Conservation (phyloP, 352 stramenopile species). For the Phytophthora lateralis region DNA sequence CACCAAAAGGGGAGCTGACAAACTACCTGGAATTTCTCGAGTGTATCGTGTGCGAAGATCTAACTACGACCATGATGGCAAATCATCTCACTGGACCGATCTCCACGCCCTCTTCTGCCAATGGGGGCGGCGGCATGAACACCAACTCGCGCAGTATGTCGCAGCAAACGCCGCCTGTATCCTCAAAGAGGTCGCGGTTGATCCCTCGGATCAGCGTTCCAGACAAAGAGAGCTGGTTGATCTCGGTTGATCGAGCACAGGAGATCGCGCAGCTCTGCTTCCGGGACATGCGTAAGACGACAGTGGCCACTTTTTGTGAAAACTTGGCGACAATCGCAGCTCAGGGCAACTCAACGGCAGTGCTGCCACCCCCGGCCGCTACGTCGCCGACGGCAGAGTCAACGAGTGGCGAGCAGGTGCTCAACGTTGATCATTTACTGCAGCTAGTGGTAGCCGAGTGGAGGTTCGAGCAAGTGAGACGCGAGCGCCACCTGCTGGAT, state of each 20-base stretch:
- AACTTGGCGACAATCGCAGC: slow-evolving; percentile 53
- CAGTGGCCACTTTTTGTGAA: slow-evolving; percentile 66
- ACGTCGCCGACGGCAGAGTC: background rate
- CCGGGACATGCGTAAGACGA: slow-evolving; percentile 71
- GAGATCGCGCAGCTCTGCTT: slow-evolving; percentile 72
- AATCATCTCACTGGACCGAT: slow-evolving; percentile 9
- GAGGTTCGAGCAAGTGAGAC: slow-evolving; percentile 67
- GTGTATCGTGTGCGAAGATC: slow-evolving; percentile 69
- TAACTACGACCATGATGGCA: slow-evolving; percentile 18
- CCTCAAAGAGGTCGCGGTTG: slow-evolving; percentile 54
- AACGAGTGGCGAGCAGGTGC: slow-evolving; percentile 25
- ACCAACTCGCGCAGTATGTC: slow-evolving; percentile 12
- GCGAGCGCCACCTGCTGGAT: slow-evolving; percentile 68
- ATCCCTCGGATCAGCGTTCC: slow-evolving; percentile 58
- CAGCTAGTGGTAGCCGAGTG: slow-evolving; percentile 71
- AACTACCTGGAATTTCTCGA: slow-evolving; percentile 83
- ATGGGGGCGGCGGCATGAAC: background rate
- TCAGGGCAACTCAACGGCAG: slow-evolving; percentile 41
- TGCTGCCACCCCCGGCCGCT: slow-evolving; percentile 1
- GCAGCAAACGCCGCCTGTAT: slow-evolving; percentile 12
- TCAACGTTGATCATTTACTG: slow-evolving; percentile 82
- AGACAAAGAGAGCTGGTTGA: slow-evolving; percentile 74
- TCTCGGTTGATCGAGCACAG: slow-evolving; percentile 68
- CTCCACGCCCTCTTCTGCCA: slow-evolving; percentile 10
- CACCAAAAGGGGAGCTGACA: slow-evolving; percentile 47